Conservation (phyloP, 176 grass and related monocot genomes). For the Elaeis guineensis region DNA sequence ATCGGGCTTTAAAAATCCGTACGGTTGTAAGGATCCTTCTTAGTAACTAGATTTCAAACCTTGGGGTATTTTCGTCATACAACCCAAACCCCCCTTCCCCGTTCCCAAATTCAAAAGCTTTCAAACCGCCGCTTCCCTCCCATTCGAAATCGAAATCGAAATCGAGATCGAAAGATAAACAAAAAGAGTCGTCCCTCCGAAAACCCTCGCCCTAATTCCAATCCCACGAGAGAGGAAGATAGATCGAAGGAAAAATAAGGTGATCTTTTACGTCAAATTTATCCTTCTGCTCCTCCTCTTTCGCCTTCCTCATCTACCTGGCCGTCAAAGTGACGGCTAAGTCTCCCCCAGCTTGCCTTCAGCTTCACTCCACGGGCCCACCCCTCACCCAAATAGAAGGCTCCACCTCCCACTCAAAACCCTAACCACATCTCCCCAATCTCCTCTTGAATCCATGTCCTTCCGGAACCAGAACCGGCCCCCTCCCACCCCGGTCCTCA, state of each 20-base stretch:
- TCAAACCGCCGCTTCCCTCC: constrained; percentile 27
- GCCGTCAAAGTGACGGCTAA: constrained; percentile 34
- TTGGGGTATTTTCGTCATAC: too few relatives aligned
- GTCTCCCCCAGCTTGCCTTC: constrained; percentile 34
- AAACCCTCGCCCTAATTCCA: background rate
- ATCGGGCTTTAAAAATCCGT: too few relatives aligned
- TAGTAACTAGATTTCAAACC: too few relatives aligned
- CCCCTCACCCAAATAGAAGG: constrained; percentile 27
- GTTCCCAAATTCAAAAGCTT: constrained; percentile 55
- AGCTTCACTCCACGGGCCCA: constrained; percentile 44
- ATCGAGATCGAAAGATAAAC: constrained; percentile 9
- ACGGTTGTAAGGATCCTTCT: too few relatives aligned
- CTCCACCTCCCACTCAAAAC: constrained; percentile 24
- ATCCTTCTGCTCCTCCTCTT: background rate
- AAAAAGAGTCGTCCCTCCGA: background rate
- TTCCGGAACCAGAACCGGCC: constrained; percentile 17
- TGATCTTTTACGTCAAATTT: background rate
- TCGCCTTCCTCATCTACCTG: constrained; percentile 19
- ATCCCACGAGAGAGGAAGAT: too few relatives aligned
- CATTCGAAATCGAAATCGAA: background rate
- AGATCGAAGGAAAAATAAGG: background rate
- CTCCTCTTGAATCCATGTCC: constrained; percentile 11
- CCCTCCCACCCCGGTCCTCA: constrained; percentile 16
- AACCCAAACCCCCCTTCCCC: background rate
- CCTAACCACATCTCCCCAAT: constrained; percentile 29